These are phyloP conservation scores for Volvox carteri DNA, from an alignment of 163 green algal species.

Conservation along the genomic window DNA sequence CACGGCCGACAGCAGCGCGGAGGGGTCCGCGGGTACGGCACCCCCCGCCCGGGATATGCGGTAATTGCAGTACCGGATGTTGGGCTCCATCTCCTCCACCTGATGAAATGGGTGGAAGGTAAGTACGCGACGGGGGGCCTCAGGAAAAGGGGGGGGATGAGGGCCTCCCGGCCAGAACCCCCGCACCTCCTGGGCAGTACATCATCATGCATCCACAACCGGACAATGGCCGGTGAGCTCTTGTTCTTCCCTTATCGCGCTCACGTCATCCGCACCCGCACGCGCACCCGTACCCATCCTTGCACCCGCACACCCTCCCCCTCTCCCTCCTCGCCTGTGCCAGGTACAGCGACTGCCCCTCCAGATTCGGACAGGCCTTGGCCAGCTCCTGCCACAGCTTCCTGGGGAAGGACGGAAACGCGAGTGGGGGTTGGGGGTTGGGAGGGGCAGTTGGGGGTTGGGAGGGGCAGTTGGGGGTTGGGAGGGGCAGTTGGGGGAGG, in stretches of 20 bases:
- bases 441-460: not conserved
- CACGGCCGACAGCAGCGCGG: constrained; percentile 56
- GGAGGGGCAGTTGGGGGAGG: too few relatives aligned
- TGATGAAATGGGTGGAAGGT: constrained; percentile 18
- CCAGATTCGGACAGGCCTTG: constrained; percentile 73
- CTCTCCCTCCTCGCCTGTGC: constrained; percentile 56
- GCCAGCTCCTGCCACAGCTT: constrained; percentile 74
- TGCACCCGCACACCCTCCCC: not conserved
- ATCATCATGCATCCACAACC: not conserved
- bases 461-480: not conserved
- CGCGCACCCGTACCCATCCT: too few relatives aligned
- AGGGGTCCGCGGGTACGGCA: constrained; percentile 49
- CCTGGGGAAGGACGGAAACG: not conserved
- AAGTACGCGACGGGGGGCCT: not conserved
- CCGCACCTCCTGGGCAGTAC: too few relatives aligned
- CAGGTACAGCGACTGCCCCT: constrained; percentile 75
- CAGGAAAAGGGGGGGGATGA: too few relatives aligned
- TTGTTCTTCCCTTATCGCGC: not conserved
- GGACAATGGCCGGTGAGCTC: too few relatives aligned
- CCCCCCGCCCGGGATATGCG: constrained; percentile 72
- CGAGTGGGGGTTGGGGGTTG: not conserved
- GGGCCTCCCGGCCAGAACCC: too few relatives aligned
- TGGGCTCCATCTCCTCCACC: constrained; percentile 84
- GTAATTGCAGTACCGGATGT: constrained; percentile 84
- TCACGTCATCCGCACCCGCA: not conserved